A percentile compares a stretch with the other conserved stretches of the same genome.
These are phyloP conservation scores for Starmerella davenportii DNA, from an alignment of 805 yeast genomes.

Conservation along the genomic window DNA sequence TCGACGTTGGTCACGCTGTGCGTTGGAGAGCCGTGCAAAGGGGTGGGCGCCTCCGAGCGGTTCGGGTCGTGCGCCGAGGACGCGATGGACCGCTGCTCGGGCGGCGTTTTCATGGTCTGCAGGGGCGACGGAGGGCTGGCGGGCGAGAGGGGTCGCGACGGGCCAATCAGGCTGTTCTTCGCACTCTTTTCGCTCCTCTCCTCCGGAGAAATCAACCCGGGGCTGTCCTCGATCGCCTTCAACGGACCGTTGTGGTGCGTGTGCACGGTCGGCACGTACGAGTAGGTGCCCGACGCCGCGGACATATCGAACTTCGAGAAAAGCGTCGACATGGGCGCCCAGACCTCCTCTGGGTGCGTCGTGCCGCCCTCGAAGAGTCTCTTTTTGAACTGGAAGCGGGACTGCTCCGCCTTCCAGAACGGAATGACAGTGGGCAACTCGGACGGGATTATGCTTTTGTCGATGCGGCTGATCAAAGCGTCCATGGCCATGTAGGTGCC, in stretches of 20 bases:
- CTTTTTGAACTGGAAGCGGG: constrained; percentile 7
- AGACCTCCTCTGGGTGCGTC: constrained; percentile 2
- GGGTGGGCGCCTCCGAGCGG: not conserved
- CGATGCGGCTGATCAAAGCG: constrained; percentile 23
- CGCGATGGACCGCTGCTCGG: not conserved
- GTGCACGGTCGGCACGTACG: not conserved
- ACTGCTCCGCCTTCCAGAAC: constrained; percentile 13
- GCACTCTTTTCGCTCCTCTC: not conserved
- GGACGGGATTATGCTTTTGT: constrained; percentile 13
- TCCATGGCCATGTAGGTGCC: constrained; percentile 74
- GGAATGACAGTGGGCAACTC: constrained; percentile 12
- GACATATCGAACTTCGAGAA: constrained; percentile 13
- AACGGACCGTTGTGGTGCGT: not conserved
- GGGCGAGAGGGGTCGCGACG: not conserved
- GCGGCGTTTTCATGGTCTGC: not conserved
- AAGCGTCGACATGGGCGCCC: constrained; percentile 2
- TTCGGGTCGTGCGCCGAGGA: not conserved
- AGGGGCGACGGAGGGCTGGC: not conserved
- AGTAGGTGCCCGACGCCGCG: constrained; percentile 2
- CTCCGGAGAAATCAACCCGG: not conserved
- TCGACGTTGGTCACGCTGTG: not conserved
- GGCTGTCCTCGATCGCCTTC: not conserved
- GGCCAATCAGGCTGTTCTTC: not conserved
- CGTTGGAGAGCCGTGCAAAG: not conserved
- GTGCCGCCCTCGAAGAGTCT: constrained; percentile 13